Evolutionary conservation across 1,139 yeast genomes (phyloP).

Genomic region (Debaryomycetaceae sp.): DNA sequence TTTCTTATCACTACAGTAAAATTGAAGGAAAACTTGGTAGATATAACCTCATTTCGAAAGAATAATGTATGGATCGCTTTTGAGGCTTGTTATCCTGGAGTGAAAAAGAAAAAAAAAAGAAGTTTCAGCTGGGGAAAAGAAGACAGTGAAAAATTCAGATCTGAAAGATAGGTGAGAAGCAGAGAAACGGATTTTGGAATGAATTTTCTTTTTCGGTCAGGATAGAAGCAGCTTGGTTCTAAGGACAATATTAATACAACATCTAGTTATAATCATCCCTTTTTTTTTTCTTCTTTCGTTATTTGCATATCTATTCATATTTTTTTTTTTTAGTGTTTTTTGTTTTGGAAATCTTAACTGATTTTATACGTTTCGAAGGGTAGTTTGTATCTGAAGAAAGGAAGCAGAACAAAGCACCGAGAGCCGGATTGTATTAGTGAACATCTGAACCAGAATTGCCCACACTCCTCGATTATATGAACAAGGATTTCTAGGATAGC

Average conservation of each 20-base stretch:
- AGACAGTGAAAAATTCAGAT: constrained; percentile 1
- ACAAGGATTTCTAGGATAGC: background rate
- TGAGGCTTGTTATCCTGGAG: background rate
- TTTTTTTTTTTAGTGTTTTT: constrained; percentile 2
- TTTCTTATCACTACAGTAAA: background rate
- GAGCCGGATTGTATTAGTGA: background rate
- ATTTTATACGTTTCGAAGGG: background rate
- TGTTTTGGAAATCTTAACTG: constrained; percentile 2
- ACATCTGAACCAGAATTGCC: background rate
- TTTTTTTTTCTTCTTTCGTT: constrained; percentile 4
- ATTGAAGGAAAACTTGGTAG: constrained; percentile 3
- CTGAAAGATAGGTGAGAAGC: background rate
- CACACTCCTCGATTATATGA: background rate
- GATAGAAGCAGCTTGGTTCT: background rate
- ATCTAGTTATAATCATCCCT: constrained; percentile 1
- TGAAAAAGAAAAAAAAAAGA: background rate
- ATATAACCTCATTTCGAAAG: constrained; percentile 4
- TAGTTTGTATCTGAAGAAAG: background rate
- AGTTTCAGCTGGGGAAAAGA: background rate
- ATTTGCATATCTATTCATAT: constrained; percentile 1
- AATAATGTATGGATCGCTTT: constrained; percentile 6
- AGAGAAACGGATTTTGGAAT: background rate
- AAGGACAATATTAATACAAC: background rate
- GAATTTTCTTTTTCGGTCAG: background rate
- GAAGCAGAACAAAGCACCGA: background rate